phyloP scores from a whole-genome alignment of 371 early-diverging fungal genomes.

The Actinomortierella wolfii region DNA sequence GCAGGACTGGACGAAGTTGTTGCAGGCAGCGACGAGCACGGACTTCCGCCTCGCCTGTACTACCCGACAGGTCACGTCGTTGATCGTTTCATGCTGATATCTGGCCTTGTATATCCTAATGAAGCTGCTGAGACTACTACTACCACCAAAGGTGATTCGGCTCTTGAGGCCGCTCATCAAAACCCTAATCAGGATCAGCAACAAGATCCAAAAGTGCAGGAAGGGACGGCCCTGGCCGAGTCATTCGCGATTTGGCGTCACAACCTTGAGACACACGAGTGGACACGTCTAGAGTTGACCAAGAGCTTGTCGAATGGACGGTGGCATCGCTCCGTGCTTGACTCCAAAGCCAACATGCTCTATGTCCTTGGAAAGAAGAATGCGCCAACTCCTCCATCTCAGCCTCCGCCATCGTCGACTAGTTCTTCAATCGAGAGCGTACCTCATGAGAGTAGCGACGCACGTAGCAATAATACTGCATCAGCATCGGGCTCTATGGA shows the following conservation, averaged over 20 bases:
- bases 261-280: slow-evolving; percentile 45
- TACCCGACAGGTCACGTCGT: slow-evolving; percentile 50
- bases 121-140: background rate
- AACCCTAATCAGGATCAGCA: background rate
- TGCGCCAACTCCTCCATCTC: no score
- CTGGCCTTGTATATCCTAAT: slow-evolving; percentile 41
- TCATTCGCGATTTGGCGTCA: slow-evolving; percentile 55
- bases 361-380: slow-evolving; percentile 51
- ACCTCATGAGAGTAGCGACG: no score
- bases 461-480: no score
- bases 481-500: no score
- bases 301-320: slow-evolving; percentile 49
- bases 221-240: background rate
- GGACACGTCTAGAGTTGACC: slow-evolving; percentile 52
- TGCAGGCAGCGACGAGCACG: slow-evolving; percentile 8
- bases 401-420: slow-evolving; percentile 1
- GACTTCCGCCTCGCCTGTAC: slow-evolving; percentile 53
- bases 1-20: slow-evolving; percentile 15
- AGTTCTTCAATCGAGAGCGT: slow-evolving; percentile 8
- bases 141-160: background rate
- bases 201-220: background rate
- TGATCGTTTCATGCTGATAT: slow-evolving; percentile 51
- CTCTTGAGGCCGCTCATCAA: background rate
- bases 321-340: slow-evolving; percentile 56
- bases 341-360: slow-evolving; percentile 49